These are phyloP conservation scores for Sporothrix brunneoviolacea DNA, from an alignment of 2,329 filamentous ascomycete species.

Conservation along the genomic window DNA sequence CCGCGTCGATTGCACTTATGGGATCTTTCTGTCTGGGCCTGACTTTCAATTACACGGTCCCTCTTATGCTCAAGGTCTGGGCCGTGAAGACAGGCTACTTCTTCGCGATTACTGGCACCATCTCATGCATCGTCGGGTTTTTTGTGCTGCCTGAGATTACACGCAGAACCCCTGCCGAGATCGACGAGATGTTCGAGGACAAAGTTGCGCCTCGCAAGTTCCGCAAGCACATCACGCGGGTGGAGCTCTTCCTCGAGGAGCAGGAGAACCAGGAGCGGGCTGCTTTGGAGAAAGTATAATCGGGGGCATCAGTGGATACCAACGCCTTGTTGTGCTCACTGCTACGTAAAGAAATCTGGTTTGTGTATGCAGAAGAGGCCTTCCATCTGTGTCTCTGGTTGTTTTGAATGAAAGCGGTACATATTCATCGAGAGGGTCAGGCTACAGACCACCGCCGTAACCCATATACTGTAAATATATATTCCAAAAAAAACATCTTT, in stretches of 20 bases:
- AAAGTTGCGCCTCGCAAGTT: conserved; percentile 5
- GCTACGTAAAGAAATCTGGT: no score
- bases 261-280: not conserved
- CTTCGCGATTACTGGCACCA: not conserved
- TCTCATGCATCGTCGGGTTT: conserved; percentile 5
- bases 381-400: no score
- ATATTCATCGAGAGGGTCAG: no score
- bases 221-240: conserved; percentile 5
- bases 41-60: conserved; percentile 6
- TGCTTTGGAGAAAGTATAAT: no score
- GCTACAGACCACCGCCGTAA: no score
- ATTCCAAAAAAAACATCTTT: no score
- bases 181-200: conserved; percentile 9
- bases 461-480: no score
- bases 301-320: no score
- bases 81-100: conserved; percentile 5
- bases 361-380: no score
- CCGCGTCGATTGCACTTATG: conserved; percentile 4
- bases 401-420: no score
- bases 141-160: conserved; percentile 7
- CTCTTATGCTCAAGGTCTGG: conserved; percentile 6
- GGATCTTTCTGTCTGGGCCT: conserved; percentile 3
- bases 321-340: no score
- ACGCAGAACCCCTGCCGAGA: conserved; percentile 6
- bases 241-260: conserved; percentile 2